Percentiles rank a stretch among this genome's conserved stretches.
phyloP scores from a whole-genome alignment of 306 rosid species.

The Carpinus fangiana region DNA sequence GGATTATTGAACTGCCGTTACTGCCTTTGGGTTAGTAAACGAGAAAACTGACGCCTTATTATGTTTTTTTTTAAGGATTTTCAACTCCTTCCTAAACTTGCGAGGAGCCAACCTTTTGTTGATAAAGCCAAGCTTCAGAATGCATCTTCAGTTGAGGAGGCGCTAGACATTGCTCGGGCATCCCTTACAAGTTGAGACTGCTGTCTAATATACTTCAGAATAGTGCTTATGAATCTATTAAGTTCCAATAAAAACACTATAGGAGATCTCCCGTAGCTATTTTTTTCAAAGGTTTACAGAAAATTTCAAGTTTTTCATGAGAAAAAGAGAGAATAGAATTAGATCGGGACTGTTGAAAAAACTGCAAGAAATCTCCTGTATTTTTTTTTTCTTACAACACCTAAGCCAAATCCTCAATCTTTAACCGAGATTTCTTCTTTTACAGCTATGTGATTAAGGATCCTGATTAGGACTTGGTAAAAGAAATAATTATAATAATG shows the following conservation, averaged over 20 bases:
- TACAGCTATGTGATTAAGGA: conserved; percentile 25
- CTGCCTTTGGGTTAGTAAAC: not conserved
- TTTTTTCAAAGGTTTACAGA: no score
- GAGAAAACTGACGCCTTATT: conserved; percentile 15
- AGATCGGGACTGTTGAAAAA: no score
- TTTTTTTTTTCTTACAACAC: no score
- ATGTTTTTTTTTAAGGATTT: conserved; percentile 54
- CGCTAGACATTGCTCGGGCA: conserved; percentile 62
- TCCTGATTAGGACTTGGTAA: not conserved
- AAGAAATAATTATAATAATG: not conserved
- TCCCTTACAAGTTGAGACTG: conserved; percentile 44
- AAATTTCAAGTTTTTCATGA: no score
- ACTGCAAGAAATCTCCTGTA: no score
- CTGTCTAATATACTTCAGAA: conserved; percentile 26
- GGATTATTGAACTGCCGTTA: not conserved
- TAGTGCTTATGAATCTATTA: not conserved
- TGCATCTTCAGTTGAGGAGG: conserved; percentile 84
- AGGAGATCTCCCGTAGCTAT: no score
- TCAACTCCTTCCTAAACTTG: conserved; percentile 84
- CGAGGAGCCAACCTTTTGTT: conserved; percentile 69
- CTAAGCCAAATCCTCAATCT: no score
- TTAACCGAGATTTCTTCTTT: conserved; percentile 21
- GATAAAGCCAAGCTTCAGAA: conserved; percentile 75
- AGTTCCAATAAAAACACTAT: not conserved
- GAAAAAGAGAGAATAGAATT: no score